These are phyloP conservation scores for Ascocoryne sarcoides DNA, from an alignment of 2,329 filamentous ascomycete genomes.

Conservation along the genomic window DNA sequence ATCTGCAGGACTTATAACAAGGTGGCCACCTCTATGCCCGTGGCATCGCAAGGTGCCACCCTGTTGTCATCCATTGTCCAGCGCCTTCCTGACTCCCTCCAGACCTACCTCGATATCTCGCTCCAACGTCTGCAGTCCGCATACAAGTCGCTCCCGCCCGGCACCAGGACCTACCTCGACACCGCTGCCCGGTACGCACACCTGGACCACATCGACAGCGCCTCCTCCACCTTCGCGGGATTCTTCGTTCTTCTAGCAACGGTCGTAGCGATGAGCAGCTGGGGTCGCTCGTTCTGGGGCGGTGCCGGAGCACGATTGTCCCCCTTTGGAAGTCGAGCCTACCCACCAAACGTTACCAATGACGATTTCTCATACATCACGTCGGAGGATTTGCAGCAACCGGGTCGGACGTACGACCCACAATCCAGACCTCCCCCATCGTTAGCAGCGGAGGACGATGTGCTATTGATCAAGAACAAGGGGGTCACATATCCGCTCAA, in stretches of 20 bases:
- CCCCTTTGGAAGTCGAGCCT: slow-evolving; percentile 28
- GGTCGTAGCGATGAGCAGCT: slow-evolving; percentile 28
- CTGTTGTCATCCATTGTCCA: slow-evolving; percentile 45
- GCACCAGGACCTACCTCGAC: slow-evolving; percentile 21
- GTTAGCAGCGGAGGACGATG: slow-evolving; percentile 52
- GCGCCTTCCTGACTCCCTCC: slow-evolving; percentile 41
- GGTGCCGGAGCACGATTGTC: slow-evolving; percentile 21
- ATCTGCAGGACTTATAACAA: background rate
- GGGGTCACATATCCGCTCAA: slow-evolving; percentile 57
- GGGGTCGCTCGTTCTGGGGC: slow-evolving; percentile 26
- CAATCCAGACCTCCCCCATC: slow-evolving; percentile 31
- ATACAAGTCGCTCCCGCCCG: slow-evolving; percentile 28
- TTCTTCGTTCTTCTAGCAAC: slow-evolving; percentile 20
- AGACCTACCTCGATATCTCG: slow-evolving; percentile 46
- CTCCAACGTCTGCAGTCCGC: slow-evolving; percentile 40
- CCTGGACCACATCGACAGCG: slow-evolving; percentile 23
- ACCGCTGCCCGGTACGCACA: slow-evolving; percentile 22
- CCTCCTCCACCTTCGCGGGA: slow-evolving; percentile 20
- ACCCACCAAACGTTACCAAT: slow-evolving; percentile 57
- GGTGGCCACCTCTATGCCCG: slow-evolving; percentile 15
- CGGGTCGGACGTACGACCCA: slow-evolving; percentile 36
- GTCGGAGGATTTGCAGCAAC: slow-evolving; percentile 53
- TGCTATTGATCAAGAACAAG: slow-evolving; percentile 61
- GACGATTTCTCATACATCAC: slow-evolving; percentile 78
- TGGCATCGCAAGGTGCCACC: slow-evolving; percentile 54